Conservation (phyloP, 345 rosid species). For the Litchi chinensis region DNA sequence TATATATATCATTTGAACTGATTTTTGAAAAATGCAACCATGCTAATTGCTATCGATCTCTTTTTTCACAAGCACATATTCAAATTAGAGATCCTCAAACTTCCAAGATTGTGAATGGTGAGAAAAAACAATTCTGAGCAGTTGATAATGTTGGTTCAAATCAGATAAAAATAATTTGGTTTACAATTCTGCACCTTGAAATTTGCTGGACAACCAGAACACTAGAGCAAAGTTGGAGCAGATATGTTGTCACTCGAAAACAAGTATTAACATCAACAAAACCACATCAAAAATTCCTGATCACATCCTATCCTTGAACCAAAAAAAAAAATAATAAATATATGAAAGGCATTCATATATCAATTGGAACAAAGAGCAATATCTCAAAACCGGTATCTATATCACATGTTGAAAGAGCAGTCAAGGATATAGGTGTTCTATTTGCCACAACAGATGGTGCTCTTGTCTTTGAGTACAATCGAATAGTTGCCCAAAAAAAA, state of each 20-base stretch:
- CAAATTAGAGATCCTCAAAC: too few species aligned
- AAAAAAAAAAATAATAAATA: slow-evolving; percentile 17
- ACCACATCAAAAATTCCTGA: not conserved
- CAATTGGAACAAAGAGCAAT: slow-evolving; percentile 9
- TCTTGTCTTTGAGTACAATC: slow-evolving; percentile 17
- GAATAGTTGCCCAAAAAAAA: not conserved
- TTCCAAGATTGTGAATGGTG: too few species aligned
- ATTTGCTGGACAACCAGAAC: not conserved
- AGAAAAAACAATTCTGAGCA: not conserved
- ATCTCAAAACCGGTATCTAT: slow-evolving; percentile 24
- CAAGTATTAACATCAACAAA: not conserved
- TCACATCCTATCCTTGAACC: not conserved
- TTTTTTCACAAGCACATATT: too few species aligned
- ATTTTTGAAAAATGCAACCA: not conserved
- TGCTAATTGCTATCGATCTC: too few species aligned
- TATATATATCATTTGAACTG: too few species aligned
- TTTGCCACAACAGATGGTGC: slow-evolving; percentile 10
- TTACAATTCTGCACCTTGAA: not conserved
- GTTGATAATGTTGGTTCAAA: not conserved
- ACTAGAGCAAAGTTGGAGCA: not conserved
- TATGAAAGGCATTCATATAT: slow-evolving; percentile 28
- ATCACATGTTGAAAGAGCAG: slow-evolving; percentile 27
- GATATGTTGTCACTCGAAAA: not conserved
- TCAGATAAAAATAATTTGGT: not conserved
- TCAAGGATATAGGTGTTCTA: slow-evolving; percentile 6